Base-by-base conservation (phyloP, 2,329 filamentous ascomycete genomes). In the Xenosphaeropsis pyriputrescens region DNA sequence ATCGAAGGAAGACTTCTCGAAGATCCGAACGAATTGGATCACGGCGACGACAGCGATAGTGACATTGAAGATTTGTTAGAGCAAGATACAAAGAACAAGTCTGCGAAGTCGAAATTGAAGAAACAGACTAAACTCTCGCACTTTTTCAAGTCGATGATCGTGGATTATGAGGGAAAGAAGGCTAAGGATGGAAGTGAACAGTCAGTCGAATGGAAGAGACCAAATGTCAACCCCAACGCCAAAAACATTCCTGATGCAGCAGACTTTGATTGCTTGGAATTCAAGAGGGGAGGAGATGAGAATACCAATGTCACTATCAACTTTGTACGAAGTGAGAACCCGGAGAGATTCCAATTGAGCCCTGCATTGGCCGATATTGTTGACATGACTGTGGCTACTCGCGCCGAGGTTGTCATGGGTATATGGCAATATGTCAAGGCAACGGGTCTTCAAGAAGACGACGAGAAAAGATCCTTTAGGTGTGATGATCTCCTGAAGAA, bases 361-460 rank as follows among this genome's bases (percentile, higher is more conserved):
- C 75, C 79, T 36, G 75, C 79, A 40, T 65, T 98, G 34, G 79
- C 85, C 9, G 82, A 93, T 36, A 71, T 96, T 12, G 67, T 96
- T 14, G 91, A 95, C 52, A 83, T 84, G 51, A 70, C 77, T 35
- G 85, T 93, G 57, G 89, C 85, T 36, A 89, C 91, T 18, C 79
- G 86, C 19, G 80, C 85, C 30, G 86, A 91, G 44, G 81, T 88
- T 6, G 77, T 94, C 18, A 84, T 93, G 68, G 88, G 83, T 12
- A 72, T 98, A 22, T 98, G 88, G 85, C 88, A 95, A 55, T 98
- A 98, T 52, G 83, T 94, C 47, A 79, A 85, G 48, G 69, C 83
- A 15, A 82, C 84, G 66, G 78, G 79, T 14, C 65, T 98, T 34
- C 85, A 93, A 56, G 89, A 95, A 55, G 88, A 94, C 46, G 89